These are phyloP conservation scores for Trichoderma asperellum DNA, from an alignment of 2,329 filamentous ascomycete species.

Conservation along the genomic window DNA sequence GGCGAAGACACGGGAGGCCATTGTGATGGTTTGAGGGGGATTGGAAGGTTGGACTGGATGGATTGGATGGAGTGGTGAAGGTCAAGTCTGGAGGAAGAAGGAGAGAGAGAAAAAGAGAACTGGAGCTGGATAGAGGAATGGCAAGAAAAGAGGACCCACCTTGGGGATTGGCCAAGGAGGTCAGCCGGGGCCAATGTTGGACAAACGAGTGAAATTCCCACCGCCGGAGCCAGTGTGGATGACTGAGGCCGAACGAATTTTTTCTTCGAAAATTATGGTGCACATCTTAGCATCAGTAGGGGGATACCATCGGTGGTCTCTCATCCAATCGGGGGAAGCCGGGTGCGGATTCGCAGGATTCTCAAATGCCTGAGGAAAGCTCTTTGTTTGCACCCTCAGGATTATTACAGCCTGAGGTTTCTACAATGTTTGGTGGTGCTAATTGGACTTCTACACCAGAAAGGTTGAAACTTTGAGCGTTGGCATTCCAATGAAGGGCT, in stretches of 20 bases:
- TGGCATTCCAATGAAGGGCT: conserved; percentile 19
- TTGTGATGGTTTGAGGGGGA: conserved; percentile 63
- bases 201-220: conserved; percentile 42
- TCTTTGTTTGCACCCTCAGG: conserved; percentile 36
- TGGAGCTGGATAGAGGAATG: conserved; percentile 43
- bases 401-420: conserved; percentile 41
- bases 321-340: conserved; percentile 43
- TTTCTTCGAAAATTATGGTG: conserved; percentile 31
- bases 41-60: conserved; percentile 37
- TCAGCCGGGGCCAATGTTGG: conserved; percentile 43
- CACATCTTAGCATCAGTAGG: conserved; percentile 35
- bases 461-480: neutral
- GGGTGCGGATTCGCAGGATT: conserved; percentile 38
- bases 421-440: conserved; percentile 24
- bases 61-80: conserved; percentile 40
- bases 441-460: conserved; percentile 29
- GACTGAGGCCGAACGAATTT: conserved; percentile 28
- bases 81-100: conserved; percentile 39
- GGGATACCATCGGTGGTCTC: conserved; percentile 36
- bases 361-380: conserved; percentile 7
- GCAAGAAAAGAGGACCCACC: conserved; percentile 48
- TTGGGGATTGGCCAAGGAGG: conserved; percentile 38
- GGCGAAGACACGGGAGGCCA: conserved; percentile 80
- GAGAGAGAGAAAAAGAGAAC: conserved; percentile 42
- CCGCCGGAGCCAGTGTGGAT: conserved; percentile 30